Evolutionary conservation across 306 rosid species (phyloP).

Genomic region (Pterocarpus santalinus): DNA sequence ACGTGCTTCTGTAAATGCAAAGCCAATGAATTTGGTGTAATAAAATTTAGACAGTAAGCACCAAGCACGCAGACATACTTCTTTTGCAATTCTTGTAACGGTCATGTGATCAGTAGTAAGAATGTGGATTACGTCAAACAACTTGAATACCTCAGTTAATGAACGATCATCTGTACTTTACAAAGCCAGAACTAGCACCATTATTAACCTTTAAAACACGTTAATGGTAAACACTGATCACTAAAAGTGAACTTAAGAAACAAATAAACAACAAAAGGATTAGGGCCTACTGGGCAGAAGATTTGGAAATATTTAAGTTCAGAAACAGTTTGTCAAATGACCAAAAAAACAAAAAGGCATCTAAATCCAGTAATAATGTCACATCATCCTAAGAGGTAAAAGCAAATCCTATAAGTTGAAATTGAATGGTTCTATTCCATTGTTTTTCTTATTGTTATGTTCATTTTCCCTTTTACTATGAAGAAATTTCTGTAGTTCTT

Average conservation of each 20-base stretch:
- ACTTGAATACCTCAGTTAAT: conserved; percentile 79
- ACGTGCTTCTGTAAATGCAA: conserved; percentile 31
- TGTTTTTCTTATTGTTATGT: too few species aligned
- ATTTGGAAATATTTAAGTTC: not conserved
- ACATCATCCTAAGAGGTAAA: not conserved
- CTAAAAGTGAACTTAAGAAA: conserved; percentile 16
- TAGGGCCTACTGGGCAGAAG: conserved; percentile 14
- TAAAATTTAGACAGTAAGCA: conserved; percentile 15
- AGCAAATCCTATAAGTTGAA: not conserved
- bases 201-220: conserved; percentile 16
- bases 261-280: conserved; percentile 18
- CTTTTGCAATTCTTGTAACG: conserved; percentile 87
- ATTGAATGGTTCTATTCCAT: not conserved
- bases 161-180: conserved; percentile 79
- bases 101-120: conserved; percentile 81
- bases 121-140: conserved; percentile 87
- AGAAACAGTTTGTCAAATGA: too few species aligned
- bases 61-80: conserved; percentile 62
- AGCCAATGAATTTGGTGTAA: conserved; percentile 13
- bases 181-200: conserved; percentile 29
- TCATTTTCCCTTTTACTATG: not conserved
- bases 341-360: too few species aligned
- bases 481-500: not conserved
- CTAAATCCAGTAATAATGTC: too few species aligned
- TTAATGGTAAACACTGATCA: not conserved